Percentiles rank a stretch among this genome's conserved stretches.
These are phyloP conservation scores for Sporopachydermia lactativora DNA, from an alignment of 805 yeast species.

Conservation along the genomic window DNA sequence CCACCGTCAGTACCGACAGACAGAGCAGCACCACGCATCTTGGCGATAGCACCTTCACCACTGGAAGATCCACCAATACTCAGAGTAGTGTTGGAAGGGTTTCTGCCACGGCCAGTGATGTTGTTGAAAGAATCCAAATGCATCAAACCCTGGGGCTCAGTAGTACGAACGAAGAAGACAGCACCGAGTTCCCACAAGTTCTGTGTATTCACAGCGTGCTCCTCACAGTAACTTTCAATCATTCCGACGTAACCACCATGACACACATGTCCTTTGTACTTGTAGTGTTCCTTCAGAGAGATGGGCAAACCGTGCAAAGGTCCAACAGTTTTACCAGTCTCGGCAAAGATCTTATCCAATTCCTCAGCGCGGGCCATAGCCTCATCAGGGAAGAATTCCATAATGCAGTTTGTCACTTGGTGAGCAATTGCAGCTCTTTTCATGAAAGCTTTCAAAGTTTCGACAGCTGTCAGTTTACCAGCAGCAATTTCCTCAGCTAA, in stretches of 20 bases:
- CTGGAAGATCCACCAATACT: conserved; percentile 65
- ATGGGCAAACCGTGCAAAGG: conserved; percentile 61
- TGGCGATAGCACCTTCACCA: conserved; percentile 56
- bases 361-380: conserved; percentile 38
- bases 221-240: conserved; percentile 31
- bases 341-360: conserved; percentile 33
- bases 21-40: conserved; percentile 42
- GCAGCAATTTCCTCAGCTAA: conserved; percentile 22
- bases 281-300: conserved; percentile 53
- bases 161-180: conserved; percentile 48
- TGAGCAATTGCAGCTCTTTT: conserved; percentile 35
- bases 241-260: conserved; percentile 45
- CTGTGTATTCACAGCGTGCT: conserved; percentile 33
- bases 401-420: conserved; percentile 31
- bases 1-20: conserved; percentile 65
- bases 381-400: conserved; percentile 38
- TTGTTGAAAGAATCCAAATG: conserved; percentile 50
- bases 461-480: conserved; percentile 27
- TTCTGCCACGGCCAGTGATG: conserved; percentile 43
- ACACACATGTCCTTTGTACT: conserved; percentile 37
- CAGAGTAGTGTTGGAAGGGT: conserved; percentile 40
- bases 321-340: conserved; percentile 42
- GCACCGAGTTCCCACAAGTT: conserved; percentile 40
- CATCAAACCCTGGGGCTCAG: conserved; percentile 59
- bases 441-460: conserved; percentile 32